Base-by-base conservation (phyloP, 768 basidiomycete species). In the Rhodotorula kratochvilovae region DNA sequence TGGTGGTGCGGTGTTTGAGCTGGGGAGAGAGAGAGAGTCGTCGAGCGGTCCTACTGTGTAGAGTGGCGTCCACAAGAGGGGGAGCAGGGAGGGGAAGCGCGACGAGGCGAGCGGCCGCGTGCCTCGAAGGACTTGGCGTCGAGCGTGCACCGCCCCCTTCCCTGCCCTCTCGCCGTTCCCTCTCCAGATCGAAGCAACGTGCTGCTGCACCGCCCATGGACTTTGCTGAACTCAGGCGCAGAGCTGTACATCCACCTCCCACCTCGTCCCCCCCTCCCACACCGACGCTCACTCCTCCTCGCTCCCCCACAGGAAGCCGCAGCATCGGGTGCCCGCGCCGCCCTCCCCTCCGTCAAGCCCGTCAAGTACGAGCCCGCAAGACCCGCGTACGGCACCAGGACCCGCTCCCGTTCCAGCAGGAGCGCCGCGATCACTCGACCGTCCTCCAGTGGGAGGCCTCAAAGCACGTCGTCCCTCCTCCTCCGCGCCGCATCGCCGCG, bases 231-330 rank as follows among this genome's bases (percentile, higher is more conserved):
- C 57, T 59, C n/a, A 35, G 42, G 7, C 12, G 19, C 13, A 42
- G 27, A 10, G 57, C 57, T 43, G 57, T 59, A 1, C 8, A 39
- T 42, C 57, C 51, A 8, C 11, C 36, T 23, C 35, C 33, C 15
- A 7, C 23, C 54, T 23, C 29, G 2, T 4, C 23, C 25, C 36
- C 15, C 56, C 12, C 35, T 13, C 7, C 55, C 8, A 3, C 27
- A 8, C 23, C 56, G 27, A 15, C 57, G 21, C 35, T 43, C 35
- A 56, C 64, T 21, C 23, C 46, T 7, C 15, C 31, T n/a, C 29
- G 29, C 17, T 23, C 17, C 19, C 25, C 58, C 31, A 4, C 48
- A 71, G 61, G 66, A 71, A 67, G 27, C 55, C 0, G 70, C 70
- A 33, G 65, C 70, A 0, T n/a, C 60, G 10, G 27, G 35, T 5